Base-by-base conservation (phyloP, 257 asterid species). In the Ilex aquifolium region DNA sequence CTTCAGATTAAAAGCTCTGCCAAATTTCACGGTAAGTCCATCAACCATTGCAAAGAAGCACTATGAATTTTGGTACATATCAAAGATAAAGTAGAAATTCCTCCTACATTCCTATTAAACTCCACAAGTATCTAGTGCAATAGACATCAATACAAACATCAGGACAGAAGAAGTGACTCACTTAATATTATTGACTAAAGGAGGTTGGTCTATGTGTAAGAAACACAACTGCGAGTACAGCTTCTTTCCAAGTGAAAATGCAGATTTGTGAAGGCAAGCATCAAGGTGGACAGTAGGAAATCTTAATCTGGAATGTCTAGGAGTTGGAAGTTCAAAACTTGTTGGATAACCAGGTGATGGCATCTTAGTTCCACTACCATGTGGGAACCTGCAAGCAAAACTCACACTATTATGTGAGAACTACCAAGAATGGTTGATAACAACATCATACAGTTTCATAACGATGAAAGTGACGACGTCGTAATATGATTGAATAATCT, bases 211-310 rank as follows among this genome's bases (percentile, higher is more conserved):
- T 57, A 61, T 44, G 62, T 57, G 32, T 62, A 55, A 57, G 31
- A 42, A 29, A 65, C 66, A 67, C 31, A 52, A 65, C 53, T 15
- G 63, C 51, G 44, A 66, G 61, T 61, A 51, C 56, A 67, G 13
- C 57, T 52, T 21, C 61, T 67, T 54, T 31, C 57, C 44, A 56
- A 63, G 21, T 44, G 76, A 65, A 57, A 27, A 60, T 3, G 74
- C 73, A 69, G 76, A 21, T 69, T 49, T 56, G 39, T 68, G 62
- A 59, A 63, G 56, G 54, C 69, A 55, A 57, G 66, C 53, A 59
- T 49, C 73, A 49, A 39, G 60, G 32, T 36, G 42, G 42, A 36
- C 42, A 4, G 5, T 14, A 55, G 57, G 30, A 3, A 53, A 53
- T 53, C 52, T 61, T 56, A 56, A 31, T 61, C 63, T 17, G 27